These are phyloP conservation scores for Bjerkandera adusta DNA, from an alignment of 1,284 basidiomycete species.

Conservation along the genomic window DNA sequence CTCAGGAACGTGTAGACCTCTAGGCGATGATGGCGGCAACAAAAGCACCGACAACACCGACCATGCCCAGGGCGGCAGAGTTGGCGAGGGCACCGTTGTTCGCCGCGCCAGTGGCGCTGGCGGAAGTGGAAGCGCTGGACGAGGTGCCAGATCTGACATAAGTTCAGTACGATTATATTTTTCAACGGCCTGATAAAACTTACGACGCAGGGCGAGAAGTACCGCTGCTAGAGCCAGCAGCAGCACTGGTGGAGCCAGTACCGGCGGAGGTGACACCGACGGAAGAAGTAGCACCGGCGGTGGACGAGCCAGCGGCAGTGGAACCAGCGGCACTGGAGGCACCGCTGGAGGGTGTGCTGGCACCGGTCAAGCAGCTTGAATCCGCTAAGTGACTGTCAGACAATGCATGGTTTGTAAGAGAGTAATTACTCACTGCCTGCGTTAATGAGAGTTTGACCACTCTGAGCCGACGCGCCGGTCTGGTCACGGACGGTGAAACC, in stretches of 20 bases:
- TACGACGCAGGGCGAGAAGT: background rate
- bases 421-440: slow-evolving; percentile 37
- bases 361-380: slow-evolving; percentile 31
- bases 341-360: slow-evolving; percentile 43
- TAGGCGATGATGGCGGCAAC: slow-evolving; percentile 28
- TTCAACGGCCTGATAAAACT: background rate
- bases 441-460: slow-evolving; percentile 48
- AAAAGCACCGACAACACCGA: slow-evolving; percentile 25
- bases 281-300: slow-evolving; percentile 4
- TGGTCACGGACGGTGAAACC: slow-evolving; percentile 53
- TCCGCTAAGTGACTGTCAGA: slow-evolving; percentile 25
- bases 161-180: background rate
- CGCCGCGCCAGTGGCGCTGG: slow-evolving; percentile 17
- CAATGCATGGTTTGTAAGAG: slow-evolving; percentile 8
- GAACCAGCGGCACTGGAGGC: slow-evolving; percentile 56
- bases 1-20: slow-evolving; percentile 3
- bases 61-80: slow-evolving; percentile 21
- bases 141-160: background rate
- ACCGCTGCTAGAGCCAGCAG: background rate
- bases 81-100: slow-evolving; percentile 21
- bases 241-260: background rate
- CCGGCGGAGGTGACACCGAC: background rate
- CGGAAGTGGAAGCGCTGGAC: slow-evolving; percentile 11
- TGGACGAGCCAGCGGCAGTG: slow-evolving; percentile 29
- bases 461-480: slow-evolving; percentile 44